Evolutionary conservation across 1,139 yeast genomes (phyloP).

Genomic region (Kodamaea fungicola): DNA sequence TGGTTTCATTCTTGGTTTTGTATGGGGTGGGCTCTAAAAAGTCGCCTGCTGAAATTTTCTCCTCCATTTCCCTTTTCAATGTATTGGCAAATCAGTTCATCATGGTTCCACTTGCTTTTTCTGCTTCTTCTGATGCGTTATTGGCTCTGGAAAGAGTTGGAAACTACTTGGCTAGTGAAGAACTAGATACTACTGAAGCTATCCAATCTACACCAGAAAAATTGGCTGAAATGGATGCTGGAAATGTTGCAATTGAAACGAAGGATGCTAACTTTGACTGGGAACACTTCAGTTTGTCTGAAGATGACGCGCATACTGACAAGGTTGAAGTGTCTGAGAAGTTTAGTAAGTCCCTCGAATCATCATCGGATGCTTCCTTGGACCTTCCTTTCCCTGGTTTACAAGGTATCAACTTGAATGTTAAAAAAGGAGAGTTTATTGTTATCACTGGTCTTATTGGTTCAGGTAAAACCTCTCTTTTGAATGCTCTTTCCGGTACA

Average conservation of each 20-base stretch:
- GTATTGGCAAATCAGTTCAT: conserved; percentile 49
- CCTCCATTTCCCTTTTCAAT: conserved; percentile 74
- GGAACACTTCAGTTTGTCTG: conserved; percentile 39
- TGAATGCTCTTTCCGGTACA: conserved; percentile 44
- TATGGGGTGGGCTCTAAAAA: conserved; percentile 46
- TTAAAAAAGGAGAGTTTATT: conserved; percentile 41
- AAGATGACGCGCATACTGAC: conserved; percentile 4
- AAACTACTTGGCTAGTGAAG: conserved; percentile 32
- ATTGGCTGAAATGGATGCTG: conserved; percentile 17
- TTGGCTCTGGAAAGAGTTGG: conserved; percentile 62
- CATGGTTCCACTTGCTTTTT: conserved; percentile 68
- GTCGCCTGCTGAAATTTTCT: conserved; percentile 67
- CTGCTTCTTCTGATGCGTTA: conserved; percentile 66
- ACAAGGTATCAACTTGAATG: conserved; percentile 26
- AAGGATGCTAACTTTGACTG: conserved; percentile 60
- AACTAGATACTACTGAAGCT: conserved; percentile 11
- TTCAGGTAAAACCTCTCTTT: conserved; percentile 46
- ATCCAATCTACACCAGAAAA: conserved; percentile 12
- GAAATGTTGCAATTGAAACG: conserved; percentile 42
- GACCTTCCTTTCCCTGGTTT: conserved; percentile 16
- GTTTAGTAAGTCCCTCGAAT: conserved; percentile 3
- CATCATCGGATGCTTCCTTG: conserved; percentile 12
- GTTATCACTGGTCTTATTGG: conserved; percentile 51
- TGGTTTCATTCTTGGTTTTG: conserved; percentile 69
- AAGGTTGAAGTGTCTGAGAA: background rate